phyloP scores from a whole-genome alignment of 495 filamentous ascomycete genomes.

The Trichoderma parareesei region DNA sequence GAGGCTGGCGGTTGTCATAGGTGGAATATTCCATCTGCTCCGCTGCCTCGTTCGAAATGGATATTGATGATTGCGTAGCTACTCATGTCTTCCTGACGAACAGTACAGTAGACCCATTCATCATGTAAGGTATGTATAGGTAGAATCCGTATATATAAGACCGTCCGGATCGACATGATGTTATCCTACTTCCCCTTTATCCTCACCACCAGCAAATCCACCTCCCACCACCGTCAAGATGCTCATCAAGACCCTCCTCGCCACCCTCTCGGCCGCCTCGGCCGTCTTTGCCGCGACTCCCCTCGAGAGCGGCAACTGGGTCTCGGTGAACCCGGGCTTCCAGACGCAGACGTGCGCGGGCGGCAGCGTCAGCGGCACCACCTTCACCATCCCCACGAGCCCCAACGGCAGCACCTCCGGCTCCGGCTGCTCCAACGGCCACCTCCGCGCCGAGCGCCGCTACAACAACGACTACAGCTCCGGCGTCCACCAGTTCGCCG shows the following conservation, averaged over 20 bases:
- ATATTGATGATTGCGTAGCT: neutral
- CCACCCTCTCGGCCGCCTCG: neutral
- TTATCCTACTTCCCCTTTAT: too few relatives aligned
- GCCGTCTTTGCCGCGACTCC: neutral
- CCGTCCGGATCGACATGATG: neutral
- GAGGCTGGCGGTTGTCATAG: neutral
- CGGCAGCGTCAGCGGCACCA: constrained; percentile 6
- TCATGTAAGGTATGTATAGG: neutral
- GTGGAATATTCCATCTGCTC: constrained; percentile 8
- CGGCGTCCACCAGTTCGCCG: constrained; percentile 10
- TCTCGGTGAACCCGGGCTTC: neutral
- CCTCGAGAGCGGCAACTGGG: constrained; percentile 10
- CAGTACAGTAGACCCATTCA: neutral
- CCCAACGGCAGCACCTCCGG: constrained; percentile 8
- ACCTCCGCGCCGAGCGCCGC: constrained; percentile 3
- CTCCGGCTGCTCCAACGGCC: constrained; percentile 10
- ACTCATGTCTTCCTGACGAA: neutral
- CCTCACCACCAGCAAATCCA: too few relatives aligned
- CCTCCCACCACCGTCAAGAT: neutral
- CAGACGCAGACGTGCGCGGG: neutral
- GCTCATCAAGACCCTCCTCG: constrained; percentile 8
- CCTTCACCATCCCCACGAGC: neutral
- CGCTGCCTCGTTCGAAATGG: neutral
- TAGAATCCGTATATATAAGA: neutral
- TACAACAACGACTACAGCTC: neutral